A percentile compares a stretch with the other conserved stretches of the same genome.
phyloP scores from a whole-genome alignment of 2,329 filamentous ascomycete species.

The Gyromitra esculenta region DNA sequence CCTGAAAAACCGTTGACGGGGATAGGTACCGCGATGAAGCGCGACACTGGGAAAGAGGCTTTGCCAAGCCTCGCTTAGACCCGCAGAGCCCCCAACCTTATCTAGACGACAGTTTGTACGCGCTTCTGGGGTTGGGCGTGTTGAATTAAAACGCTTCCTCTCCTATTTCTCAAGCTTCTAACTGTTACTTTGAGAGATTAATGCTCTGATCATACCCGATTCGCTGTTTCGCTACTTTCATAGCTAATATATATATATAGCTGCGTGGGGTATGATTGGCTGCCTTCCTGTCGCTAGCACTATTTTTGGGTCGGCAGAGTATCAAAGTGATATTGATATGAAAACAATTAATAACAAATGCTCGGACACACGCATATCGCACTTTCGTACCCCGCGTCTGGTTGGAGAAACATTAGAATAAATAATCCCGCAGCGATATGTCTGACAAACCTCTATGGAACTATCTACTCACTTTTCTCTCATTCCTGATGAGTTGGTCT shows the following conservation, averaged over 20 bases:
- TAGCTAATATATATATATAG: too few species aligned
- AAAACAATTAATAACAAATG: background rate
- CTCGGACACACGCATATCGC: background rate
- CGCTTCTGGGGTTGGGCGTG: too few species aligned
- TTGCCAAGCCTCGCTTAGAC: background rate
- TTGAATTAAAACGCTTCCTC: too few species aligned
- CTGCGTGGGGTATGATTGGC: background rate
- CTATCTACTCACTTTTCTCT: background rate
- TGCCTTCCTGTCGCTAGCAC: background rate
- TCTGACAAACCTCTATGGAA: background rate
- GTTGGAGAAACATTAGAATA: background rate
- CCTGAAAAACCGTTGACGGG: too few species aligned
- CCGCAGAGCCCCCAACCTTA: conserved; percentile 4
- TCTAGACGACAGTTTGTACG: background rate
- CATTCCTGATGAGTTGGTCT: too few species aligned
- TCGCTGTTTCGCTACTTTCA: too few species aligned
- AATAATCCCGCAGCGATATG: background rate
- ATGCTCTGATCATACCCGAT: too few species aligned
- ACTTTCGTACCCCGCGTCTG: background rate
- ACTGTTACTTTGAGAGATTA: too few species aligned
- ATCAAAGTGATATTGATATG: background rate
- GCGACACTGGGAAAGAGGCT: background rate
- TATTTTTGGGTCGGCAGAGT: too few species aligned
- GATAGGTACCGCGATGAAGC: too few species aligned
- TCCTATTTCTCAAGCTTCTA: too few species aligned